Percentiles rank a stretch among this genome's conserved stretches.
Conservation (phyloP, 2,329 filamentous ascomycete species). For the Trichophyton simii region DNA sequence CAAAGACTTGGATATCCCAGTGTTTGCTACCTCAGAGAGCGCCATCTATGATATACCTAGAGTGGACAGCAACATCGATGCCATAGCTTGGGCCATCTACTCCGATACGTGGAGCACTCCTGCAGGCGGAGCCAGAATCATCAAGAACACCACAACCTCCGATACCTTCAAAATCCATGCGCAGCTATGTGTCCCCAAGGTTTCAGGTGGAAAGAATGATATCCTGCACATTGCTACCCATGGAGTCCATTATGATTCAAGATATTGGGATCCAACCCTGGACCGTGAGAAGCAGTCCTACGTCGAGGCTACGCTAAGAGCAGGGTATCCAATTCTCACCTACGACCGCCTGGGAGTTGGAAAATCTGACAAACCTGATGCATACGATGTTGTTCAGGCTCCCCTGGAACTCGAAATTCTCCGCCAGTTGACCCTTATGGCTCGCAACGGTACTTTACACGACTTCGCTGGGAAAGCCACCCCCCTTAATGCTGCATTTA, state of each 20-base stretch:
- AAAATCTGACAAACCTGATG: slow-evolving; percentile 26
- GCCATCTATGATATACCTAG: slow-evolving; percentile 9
- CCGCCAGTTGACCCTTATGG: slow-evolving; percentile 25
- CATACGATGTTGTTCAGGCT: slow-evolving; percentile 29
- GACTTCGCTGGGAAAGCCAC: slow-evolving; percentile 11
- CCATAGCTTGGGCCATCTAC: slow-evolving; percentile 12
- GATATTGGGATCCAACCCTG: slow-evolving; percentile 14
- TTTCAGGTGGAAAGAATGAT: slow-evolving; percentile 6
- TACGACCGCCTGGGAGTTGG: slow-evolving; percentile 31
- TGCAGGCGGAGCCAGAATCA: not conserved
- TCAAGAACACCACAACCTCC: slow-evolving; percentile 15
- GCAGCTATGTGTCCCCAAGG: slow-evolving; percentile 12
- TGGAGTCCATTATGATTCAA: slow-evolving; percentile 15
- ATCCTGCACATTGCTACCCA: slow-evolving; percentile 15
- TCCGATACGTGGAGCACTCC: slow-evolving; percentile 13
- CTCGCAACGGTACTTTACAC: slow-evolving; percentile 24
- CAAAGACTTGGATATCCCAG: slow-evolving; percentile 12
- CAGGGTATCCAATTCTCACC: slow-evolving; percentile 30
- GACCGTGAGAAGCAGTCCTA: slow-evolving; percentile 18
- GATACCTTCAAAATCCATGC: slow-evolving; percentile 15
- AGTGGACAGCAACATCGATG: slow-evolving; percentile 12
- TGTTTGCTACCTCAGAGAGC: slow-evolving; percentile 7
- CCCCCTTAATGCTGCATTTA: slow-evolving; percentile 6
- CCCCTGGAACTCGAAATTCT: slow-evolving; percentile 31
- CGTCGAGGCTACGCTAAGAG: slow-evolving; percentile 24